Evolutionary conservation across 495 filamentous ascomycete genomes (phyloP), one percentile per base, ranked within the genome.

Genomic region (Aspergillus hancockii): DNA sequence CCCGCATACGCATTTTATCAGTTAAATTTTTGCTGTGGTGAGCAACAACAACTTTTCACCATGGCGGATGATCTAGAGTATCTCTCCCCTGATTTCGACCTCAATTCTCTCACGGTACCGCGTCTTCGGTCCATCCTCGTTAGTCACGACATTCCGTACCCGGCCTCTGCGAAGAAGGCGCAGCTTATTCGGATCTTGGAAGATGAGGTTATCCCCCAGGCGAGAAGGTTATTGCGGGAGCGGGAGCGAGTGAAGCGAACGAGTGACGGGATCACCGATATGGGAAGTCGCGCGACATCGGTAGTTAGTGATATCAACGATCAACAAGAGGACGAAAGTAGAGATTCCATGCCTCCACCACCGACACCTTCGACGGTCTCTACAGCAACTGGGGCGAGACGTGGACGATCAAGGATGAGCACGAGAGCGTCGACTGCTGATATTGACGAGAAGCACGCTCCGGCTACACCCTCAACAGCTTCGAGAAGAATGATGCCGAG

Each of bases 111-210:
- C 55, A 98, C 91, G 6, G 85, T 97, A 28, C 90, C 93, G 41
- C 86, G 87, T 36, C 82, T 98, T 55, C 90, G 94, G 47, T 90
- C 88, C 21, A 93, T 97, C 60, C 86, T 98, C 31, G 87, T 98
- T 62, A 87, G 85, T 55, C 88, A 98, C 74, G 88, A 91, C 69
- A 78, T 97, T 58, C 65, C 85, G 13, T 98, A 97, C 73, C 87
- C 92, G 0, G 84, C 91, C 8, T 84, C 92, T 51, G 86, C 89
- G 34, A 98, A 97, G 74, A 98, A 98, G 76, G 73, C 85, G 1
- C 87, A 96, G 62, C 86, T 98, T 41, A 76, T 98, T 55, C 84
- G 88, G 4, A 79, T 98, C 28, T 91, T 98, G 70, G 87, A 89
- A 64, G 79, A 90, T 41, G 79, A 93, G 57, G 82, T 98, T 38